phyloP scores from a whole-genome alignment of 306 rosid species.

The Carpinus fangiana region DNA sequence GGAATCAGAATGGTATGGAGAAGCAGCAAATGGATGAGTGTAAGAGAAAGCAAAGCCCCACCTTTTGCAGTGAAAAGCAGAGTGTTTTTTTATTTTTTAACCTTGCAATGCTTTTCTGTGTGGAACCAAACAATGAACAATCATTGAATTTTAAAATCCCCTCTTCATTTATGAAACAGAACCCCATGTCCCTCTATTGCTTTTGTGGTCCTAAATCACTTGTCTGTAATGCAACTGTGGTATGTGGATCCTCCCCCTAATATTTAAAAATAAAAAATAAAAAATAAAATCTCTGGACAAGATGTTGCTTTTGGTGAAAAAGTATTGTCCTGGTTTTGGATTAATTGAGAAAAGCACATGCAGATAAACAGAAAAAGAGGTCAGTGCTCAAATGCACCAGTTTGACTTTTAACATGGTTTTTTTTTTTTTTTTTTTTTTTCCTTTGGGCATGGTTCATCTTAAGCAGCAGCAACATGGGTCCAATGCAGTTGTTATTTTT shows the following conservation, averaged over 20 bases:
- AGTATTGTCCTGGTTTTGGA: neutral
- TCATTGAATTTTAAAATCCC: too few relatives aligned
- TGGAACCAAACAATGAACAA: neutral
- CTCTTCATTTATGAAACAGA: neutral
- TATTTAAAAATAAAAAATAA: too few relatives aligned
- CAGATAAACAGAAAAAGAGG: neutral
- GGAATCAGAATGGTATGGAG: neutral
- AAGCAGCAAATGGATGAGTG: neutral
- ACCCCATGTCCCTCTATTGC: neutral
- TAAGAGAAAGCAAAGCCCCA: neutral
- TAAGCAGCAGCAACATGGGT: neutral
- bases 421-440: too few relatives aligned
- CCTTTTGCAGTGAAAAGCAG: neutral
- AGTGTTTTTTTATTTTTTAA: neutral
- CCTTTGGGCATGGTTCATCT: too few relatives aligned
- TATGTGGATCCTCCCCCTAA: too few relatives aligned
- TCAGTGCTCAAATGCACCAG: neutral
- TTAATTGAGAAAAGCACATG: too few relatives aligned
- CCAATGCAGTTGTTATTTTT: neutral
- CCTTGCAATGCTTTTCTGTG: neutral
- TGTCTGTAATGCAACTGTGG: too few relatives aligned
- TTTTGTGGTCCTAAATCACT: neutral
- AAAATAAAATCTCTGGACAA: neutral
- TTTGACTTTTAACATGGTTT: neutral
- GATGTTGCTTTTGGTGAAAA: neutral